Conservation (phyloP, 1,284 basidiomycete genomes). For the Apiotrichum akiyoshidainum region DNA sequence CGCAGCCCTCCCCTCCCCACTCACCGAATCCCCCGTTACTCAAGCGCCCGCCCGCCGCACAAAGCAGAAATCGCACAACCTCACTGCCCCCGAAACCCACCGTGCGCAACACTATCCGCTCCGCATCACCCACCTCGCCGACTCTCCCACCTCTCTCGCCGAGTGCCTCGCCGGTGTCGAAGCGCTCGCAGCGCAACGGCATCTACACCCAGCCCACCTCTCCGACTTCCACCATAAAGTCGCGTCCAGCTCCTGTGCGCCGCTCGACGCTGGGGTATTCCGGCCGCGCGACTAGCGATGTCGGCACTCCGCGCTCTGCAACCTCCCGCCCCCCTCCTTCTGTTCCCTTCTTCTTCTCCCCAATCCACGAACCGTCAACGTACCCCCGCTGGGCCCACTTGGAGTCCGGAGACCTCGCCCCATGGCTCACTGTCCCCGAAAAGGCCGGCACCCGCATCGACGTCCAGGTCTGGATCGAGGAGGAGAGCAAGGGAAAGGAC, state of each 20-base stretch:
- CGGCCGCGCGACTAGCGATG: neutral
- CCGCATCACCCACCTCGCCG: neutral
- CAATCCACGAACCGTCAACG: constrained; percentile 43
- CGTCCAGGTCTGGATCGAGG: constrained; percentile 45
- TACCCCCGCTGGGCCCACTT: constrained; percentile 44
- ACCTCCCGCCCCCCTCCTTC: neutral
- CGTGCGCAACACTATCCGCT: neutral
- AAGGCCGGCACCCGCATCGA: constrained; percentile 25
- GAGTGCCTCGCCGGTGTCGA: too few species aligned
- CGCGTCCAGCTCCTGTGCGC: constrained; percentile 7
- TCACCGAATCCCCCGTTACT: too few species aligned
- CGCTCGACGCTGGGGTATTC: constrained; percentile 15
- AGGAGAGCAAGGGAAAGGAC: neutral
- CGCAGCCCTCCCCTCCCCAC: too few species aligned
- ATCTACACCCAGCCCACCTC: neutral
- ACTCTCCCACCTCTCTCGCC: neutral
- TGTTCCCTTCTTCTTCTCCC: constrained; percentile 49
- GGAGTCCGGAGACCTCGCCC: constrained; percentile 42
- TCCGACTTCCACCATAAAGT: neutral
- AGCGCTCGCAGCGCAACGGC: constrained; percentile 7
- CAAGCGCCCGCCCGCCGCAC: neutral
- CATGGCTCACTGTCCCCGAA: constrained; percentile 38
- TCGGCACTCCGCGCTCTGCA: neutral
- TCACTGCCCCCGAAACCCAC: constrained; percentile 13
- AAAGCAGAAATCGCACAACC: constrained; percentile 6